phyloP scores from a whole-genome alignment of 495 filamentous ascomycete species.

The Penicillium nucicola region DNA sequence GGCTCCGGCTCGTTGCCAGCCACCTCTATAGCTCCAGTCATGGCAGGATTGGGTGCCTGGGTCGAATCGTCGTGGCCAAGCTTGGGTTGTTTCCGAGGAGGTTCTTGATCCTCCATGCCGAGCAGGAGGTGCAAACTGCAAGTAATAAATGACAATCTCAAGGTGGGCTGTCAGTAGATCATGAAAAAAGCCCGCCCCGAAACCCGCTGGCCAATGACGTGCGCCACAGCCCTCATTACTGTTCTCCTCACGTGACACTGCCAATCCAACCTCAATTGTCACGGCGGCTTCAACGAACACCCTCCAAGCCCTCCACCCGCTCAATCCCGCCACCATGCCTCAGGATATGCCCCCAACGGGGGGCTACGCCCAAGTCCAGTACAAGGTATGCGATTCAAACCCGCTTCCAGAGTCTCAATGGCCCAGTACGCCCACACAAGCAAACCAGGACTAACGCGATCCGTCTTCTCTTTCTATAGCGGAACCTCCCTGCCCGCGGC shows the following conservation, averaged over 20 bases:
- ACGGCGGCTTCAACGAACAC: constrained; percentile 23
- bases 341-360: constrained; percentile 90
- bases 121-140: not conserved
- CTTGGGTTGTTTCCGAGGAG: constrained; percentile 51
- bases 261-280: constrained; percentile 31
- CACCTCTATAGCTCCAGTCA: constrained; percentile 30
- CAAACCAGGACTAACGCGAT: constrained; percentile 10
- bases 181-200: constrained; percentile 18
- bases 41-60: constrained; percentile 23
- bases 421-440: constrained; percentile 8
- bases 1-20: constrained; percentile 12
- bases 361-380: constrained; percentile 94
- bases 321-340: constrained; percentile 43
- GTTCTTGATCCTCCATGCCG: constrained; percentile 52
- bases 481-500: constrained; percentile 88
- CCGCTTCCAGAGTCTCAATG: constrained; percentile 1
- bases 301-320: constrained; percentile 19
- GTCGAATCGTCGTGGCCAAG: constrained; percentile 27
- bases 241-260: constrained; percentile 31
- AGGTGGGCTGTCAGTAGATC: constrained; percentile 19
- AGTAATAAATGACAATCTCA: not conserved
- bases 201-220: constrained; percentile 29
- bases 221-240: constrained; percentile 34
- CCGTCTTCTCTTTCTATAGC: constrained; percentile 45
- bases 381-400: constrained; percentile 69